Base-by-base conservation (phyloP, 2,329 filamentous ascomycete genomes). In the Scedosporium apiospermum region DNA sequence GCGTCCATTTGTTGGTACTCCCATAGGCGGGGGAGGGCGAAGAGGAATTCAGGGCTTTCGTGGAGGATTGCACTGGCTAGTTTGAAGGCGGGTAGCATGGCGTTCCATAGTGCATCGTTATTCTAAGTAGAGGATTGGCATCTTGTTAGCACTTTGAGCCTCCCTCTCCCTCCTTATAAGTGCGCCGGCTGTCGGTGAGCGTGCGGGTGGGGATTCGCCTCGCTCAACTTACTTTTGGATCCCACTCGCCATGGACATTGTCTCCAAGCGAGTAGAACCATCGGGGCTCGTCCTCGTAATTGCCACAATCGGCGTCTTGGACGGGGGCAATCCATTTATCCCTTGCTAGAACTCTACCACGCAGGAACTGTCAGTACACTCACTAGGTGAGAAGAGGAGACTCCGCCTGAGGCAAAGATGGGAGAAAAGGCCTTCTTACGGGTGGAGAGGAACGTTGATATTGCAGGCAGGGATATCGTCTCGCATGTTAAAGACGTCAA, bases 101-200 rank as follows among this genome's bases (percentile, higher is more conserved):
- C 68, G 3, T 66, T 16, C 71, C 71, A 73, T 1, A 73, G 60
- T 9, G 66, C 63, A n/a, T 73, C 67, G 3, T 67, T 69, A 27
- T 64, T 64, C 65, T 67, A 41, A 9, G 7, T 30, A 18, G 21
- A 57, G 23, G 10, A 38, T 7, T 5, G 26, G 1, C 30, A 34
- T 34, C 6, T 34, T 34, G 30, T 34, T 34, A 34, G 30, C 30
- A 10, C 7, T 30, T 23, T 3, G 3, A 2, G 23, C 30, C 30
- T 10, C 30, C 6, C 30, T 34, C 30, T 34, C 30, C 1, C 30
- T 34, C 30, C 30, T 34, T 7, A 10, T 7, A 34, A 34, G 27
- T 3, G 27, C 27, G 27, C 4, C 27, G 27, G 27, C 7, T 27
- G 61, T 65, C 1, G 65, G 63, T 57, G 2, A n/a, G n/a, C n/a